Percentiles rank a stretch among this genome's conserved stretches.
These are phyloP conservation scores for Arthroderma uncinatum DNA, from an alignment of 2,329 filamentous ascomycete genomes.

Conservation along the genomic window DNA sequence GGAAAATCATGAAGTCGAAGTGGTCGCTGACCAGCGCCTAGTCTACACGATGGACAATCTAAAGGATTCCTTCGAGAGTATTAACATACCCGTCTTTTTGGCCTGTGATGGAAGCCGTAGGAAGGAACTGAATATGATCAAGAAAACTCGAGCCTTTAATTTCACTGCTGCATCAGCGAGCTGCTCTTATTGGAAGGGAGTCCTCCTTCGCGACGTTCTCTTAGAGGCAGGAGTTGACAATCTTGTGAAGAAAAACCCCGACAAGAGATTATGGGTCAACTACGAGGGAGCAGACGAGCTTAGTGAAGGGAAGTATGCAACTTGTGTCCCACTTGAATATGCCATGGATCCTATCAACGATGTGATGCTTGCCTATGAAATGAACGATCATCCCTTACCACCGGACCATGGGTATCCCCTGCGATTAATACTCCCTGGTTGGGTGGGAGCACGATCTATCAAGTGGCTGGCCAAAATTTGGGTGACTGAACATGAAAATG, in stretches of 20 bases:
- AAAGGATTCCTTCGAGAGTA: constrained; percentile 29
- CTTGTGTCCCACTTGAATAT: constrained; percentile 40
- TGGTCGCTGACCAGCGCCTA: constrained; percentile 25
- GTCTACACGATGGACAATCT: constrained; percentile 37
- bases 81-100: constrained; percentile 41
- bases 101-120: constrained; percentile 43
- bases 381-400: constrained; percentile 32
- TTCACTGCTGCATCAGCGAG: constrained; percentile 38
- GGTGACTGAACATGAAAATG: constrained; percentile 33
- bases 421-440: constrained; percentile 34
- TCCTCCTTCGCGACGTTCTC: constrained; percentile 37
- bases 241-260: constrained; percentile 12
- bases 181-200: constrained; percentile 44
- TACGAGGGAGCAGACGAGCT: constrained; percentile 42
- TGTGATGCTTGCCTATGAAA: constrained; percentile 37
- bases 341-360: constrained; percentile 40
- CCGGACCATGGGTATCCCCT: constrained; percentile 37
- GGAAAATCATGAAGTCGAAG: constrained; percentile 40
- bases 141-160: constrained; percentile 40
- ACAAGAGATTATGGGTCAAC: constrained; percentile 35
- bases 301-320: constrained; percentile 40
- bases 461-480: constrained; percentile 36
- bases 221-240: constrained; percentile 30
- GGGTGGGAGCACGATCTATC: constrained; percentile 32
- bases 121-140: constrained; percentile 44